Base-by-base conservation (phyloP, 768 basidiomycete species). In the Brasilioporus rufonigricans region DNA sequence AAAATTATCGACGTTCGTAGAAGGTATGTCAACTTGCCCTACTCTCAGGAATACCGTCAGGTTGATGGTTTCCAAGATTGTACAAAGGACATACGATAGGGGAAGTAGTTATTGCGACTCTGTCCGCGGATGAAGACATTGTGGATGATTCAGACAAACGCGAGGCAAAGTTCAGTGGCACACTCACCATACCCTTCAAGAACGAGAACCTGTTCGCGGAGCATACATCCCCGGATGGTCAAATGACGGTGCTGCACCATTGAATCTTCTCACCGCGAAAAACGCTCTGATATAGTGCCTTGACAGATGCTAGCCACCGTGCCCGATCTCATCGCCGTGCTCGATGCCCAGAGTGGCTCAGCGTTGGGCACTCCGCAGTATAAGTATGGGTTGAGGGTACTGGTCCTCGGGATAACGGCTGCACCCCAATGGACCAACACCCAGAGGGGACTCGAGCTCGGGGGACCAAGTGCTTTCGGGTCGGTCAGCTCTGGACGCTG, bases 291-390 rank as follows among this genome's bases (percentile, higher is more conserved):
- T 36, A n/a, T 16, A 5, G 19, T 53, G 55, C 2, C 48, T 60
- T 50, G 55, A 24, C 38, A 80, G 77, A 70, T 83, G 36, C 68
- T 80, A 1, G 80, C 77, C 31, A 76, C 77, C 32, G 86, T 88
- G 12, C 86, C 86, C 4, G 86, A 87, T 65, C 73, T 88, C 24
- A 84, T 87, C 50, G 73, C 80, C 0, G 80, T 87, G 12, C 68
- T 87, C 12, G 85, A 88, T 58, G 78, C 82, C 21, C 83, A 84
- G 58, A 82, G 72, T 53, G 86, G 85, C 0, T 72, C 77, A 4
- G 80, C 83, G 29, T 70, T 88, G 9, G 85, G 86, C 14, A 85
- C 84, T 1, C 86, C 77, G 23, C 79, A 86, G 47, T 84, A 85
- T 64, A 71, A 71, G 48, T 85, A 86, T 52, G 84, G 84, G 7